Evolutionary conservation across 2,329 filamentous ascomycete species (phyloP), one percentile per base, ranked within the genome.

Genomic region (Ascochyta koolunga): DNA sequence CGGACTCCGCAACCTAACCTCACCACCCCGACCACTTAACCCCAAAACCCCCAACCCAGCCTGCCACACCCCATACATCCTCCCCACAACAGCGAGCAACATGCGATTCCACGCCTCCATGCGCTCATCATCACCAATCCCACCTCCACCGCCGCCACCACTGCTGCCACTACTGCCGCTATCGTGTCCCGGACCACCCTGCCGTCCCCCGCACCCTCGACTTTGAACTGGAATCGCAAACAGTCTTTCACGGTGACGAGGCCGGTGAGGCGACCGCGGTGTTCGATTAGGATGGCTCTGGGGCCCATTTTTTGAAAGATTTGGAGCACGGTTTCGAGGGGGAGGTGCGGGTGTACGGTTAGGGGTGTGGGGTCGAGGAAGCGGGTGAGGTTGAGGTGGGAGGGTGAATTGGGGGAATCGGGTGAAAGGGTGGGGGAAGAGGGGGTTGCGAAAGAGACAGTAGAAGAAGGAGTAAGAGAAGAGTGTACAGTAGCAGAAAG

Each of bases 301-400:
- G 93, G 95, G 0, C 95, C 95, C 72, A 99, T 96, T 78, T 98
- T 99, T 74, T 93, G 93, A 80, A 99, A 99, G 10, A 99, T 82
- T 70, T 99, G 95, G 92, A 99, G 97, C 27, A 96, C 93, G 0
- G 95, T 99, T 76, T 99, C 95, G 0, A 99, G 85, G 0, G 93
- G 90, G 0, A 98, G 85, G 1, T 91, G 87, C 0, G 95, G 95
- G 69, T 99, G 95, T 1, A 93, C 93, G 0, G 92, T 90, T 2
- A 99, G 85, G 0, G 95, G 95, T 0, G 93, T 96, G 8, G 88
- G 83, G 71, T 99, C 93, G 46, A 96, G 88, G 69, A 93, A 98
- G 41, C 89, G 87, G 65, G 87, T 89, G 63, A 99, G 90, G 70
- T 98, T 91, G 29, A 97, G 4, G 4, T 16, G 10, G 16, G 5